phyloP scores from a whole-genome alignment of 352 stramenopile species.

The Pythium graminicola region DNA sequence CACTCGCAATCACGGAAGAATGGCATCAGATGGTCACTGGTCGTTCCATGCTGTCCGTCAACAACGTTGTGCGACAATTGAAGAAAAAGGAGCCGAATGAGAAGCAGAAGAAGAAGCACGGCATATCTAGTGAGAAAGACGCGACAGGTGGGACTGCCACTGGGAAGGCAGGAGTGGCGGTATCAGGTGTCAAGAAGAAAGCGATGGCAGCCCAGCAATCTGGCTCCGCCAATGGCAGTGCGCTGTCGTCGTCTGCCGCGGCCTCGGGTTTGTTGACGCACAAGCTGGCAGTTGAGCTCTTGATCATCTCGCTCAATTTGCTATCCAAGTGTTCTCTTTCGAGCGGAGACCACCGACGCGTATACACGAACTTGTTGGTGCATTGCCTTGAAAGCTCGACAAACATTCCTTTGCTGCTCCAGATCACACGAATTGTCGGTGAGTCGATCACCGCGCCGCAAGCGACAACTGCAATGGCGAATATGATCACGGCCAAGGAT shows the following conservation, averaged over 20 bases:
- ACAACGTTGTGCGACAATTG: slow-evolving; percentile 68
- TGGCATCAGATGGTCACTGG: slow-evolving; percentile 70
- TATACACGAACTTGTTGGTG: slow-evolving; percentile 80
- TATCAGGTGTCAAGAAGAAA: slow-evolving; percentile 21
- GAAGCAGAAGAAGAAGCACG: slow-evolving; percentile 44
- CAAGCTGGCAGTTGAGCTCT: slow-evolving; percentile 70
- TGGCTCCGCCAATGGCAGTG: background rate
- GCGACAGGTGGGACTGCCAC: background rate
- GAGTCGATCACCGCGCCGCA: slow-evolving; percentile 41
- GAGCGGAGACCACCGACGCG: slow-evolving; percentile 54
- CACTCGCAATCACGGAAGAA: slow-evolving; percentile 76
- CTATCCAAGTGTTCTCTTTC: slow-evolving; percentile 78
- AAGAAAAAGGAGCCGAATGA: slow-evolving; percentile 43
- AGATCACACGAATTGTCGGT: slow-evolving; percentile 76
- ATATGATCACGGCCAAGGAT: slow-evolving; percentile 81
- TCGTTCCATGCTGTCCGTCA: slow-evolving; percentile 69
- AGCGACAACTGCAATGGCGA: slow-evolving; percentile 30
- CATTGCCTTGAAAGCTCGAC: slow-evolving; percentile 82
- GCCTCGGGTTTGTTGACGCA: slow-evolving; percentile 24
- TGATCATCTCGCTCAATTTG: slow-evolving; percentile 74
- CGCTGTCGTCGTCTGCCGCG: slow-evolving; percentile 6
- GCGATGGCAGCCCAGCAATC: slow-evolving; percentile 4
- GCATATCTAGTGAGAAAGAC: background rate
- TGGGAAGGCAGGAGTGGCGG: slow-evolving; percentile 3
- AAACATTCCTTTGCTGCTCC: slow-evolving; percentile 75